Conservation (phyloP, 257 asterid species). For the Ballota nigra region DNA sequence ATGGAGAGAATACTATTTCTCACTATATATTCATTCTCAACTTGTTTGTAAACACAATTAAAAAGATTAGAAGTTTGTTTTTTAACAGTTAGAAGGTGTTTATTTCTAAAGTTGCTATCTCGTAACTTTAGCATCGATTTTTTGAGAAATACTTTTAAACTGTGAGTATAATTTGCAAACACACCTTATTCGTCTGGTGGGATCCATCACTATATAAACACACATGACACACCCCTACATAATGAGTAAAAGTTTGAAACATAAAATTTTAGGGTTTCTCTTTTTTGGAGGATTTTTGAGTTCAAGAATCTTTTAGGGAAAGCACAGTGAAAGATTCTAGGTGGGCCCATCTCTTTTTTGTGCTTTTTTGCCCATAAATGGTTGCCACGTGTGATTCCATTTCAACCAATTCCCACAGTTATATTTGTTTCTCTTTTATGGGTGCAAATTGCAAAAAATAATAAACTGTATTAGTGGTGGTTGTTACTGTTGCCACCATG, state of each 20-base stretch:
- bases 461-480: constrained; percentile 22
- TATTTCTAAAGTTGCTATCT: too few species aligned
- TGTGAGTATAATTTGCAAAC: too few species aligned
- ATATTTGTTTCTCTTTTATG: constrained; percentile 7
- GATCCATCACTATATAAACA: too few species aligned
- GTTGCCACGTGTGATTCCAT: constrained; percentile 56
- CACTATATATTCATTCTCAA: too few species aligned
- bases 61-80: too few species aligned
- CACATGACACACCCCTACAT: too few species aligned
- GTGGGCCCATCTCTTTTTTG: constrained; percentile 28
- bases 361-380: constrained; percentile 19
- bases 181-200: too few species aligned
- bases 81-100: too few species aligned
- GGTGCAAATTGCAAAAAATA: constrained; percentile 12
- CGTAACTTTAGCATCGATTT: too few species aligned
- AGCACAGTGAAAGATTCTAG: constrained; percentile 45
- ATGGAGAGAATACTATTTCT: too few species aligned
- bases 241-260: constrained; percentile 17
- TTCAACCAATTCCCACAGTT: not conserved
- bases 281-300: constrained; percentile 32
- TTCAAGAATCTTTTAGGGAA: constrained; percentile 45
- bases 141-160: too few species aligned
- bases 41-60: too few species aligned
- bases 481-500: constrained; percentile 43
- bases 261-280: not conserved